Percentiles rank a stretch among this genome's conserved stretches.
Conservation (phyloP, 495 filamentous ascomycete genomes). For the Evernia prunastri region DNA sequence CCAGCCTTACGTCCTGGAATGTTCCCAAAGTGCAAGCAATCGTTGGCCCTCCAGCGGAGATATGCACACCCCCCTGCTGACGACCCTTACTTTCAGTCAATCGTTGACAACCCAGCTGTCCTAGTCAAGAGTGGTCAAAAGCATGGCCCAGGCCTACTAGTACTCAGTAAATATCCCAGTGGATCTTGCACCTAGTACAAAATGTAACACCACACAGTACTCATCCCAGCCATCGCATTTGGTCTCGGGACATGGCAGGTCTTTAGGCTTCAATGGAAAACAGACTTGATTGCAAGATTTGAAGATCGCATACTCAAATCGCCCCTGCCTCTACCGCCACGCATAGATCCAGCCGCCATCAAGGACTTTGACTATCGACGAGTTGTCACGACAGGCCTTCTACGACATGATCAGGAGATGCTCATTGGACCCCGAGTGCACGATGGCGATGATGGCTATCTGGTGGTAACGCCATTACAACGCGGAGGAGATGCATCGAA, state of each 20-base stretch:
- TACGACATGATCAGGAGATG: slow-evolving; percentile 91
- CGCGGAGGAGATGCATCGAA: slow-evolving; percentile 55
- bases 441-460: slow-evolving; percentile 83
- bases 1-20: neutral
- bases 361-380: slow-evolving; percentile 88
- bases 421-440: slow-evolving; percentile 82
- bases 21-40: slow-evolving; percentile 7
- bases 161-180: slow-evolving; percentile 52
- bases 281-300: slow-evolving; percentile 76
- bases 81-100: slow-evolving; percentile 65
- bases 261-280: slow-evolving; percentile 89
- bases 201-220: slow-evolving; percentile 44
- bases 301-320: slow-evolving; percentile 81
- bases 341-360: slow-evolving; percentile 71
- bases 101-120: slow-evolving; percentile 76
- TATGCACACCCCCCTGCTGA: slow-evolving; percentile 47
- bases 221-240: slow-evolving; percentile 90
- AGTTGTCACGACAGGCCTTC: slow-evolving; percentile 66
- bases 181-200: neutral
- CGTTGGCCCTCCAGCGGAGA: slow-evolving; percentile 13
- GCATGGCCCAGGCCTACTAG: slow-evolving; percentile 75
- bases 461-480: slow-evolving; percentile 87
- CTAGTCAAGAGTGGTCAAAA: slow-evolving; percentile 64
- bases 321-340: slow-evolving; percentile 81
- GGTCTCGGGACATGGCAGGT: slow-evolving; percentile 91